A percentile compares a stretch with the other conserved stretches of the same genome.
Conservation (phyloP, 2,329 filamentous ascomycete species). For the Phoma herbarum region DNA sequence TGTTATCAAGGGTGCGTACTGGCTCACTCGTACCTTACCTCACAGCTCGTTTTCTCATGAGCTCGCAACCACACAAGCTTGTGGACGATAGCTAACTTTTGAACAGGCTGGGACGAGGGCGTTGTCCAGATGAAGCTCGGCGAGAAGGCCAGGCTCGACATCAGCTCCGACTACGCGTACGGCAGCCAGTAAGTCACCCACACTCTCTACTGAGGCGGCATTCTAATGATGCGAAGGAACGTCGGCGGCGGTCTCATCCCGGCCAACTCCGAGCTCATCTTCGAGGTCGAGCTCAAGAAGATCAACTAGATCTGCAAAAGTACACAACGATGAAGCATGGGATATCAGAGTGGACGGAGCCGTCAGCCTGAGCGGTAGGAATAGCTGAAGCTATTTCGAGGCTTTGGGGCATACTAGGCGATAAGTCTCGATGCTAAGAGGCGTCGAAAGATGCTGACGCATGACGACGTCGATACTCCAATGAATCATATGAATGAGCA, state of each 20-base stretch:
- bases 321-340: not conserved
- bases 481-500: not conserved
- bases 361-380: not conserved
- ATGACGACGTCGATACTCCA: not conserved
- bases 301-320: constrained; percentile 35
- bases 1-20: constrained; percentile 79
- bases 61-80: not conserved
- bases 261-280: constrained; percentile 75
- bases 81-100: not conserved
- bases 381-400: not conserved
- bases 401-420: not conserved
- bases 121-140: constrained; percentile 80
- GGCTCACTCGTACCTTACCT: not conserved
- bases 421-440: not conserved
- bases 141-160: constrained; percentile 86
- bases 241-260: constrained; percentile 74
- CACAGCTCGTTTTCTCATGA: not conserved
- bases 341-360: not conserved
- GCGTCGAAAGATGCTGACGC: not conserved
- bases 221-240: not conserved
- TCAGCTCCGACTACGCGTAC: constrained; percentile 68
- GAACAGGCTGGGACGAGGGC: constrained; percentile 67
- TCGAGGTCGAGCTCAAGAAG: constrained; percentile 56
- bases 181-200: constrained; percentile 31
- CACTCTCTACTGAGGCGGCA: no score